phyloP scores from a whole-genome alignment of 1,284 basidiomycete species.

The Filobasidium uniguttulatum region DNA sequence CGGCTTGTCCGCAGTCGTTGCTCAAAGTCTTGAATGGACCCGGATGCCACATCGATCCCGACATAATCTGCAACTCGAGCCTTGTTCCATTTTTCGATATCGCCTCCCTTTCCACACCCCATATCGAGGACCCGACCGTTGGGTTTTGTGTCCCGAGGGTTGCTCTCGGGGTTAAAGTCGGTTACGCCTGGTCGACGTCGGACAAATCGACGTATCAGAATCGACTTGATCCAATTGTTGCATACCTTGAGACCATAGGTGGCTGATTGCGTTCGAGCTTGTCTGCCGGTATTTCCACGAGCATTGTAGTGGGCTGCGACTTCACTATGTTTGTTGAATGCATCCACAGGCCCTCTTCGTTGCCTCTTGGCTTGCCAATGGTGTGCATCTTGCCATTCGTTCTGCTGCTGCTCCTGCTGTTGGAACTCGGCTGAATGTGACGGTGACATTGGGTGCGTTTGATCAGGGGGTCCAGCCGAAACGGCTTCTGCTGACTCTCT shows the following conservation, averaged over 20 bases:
- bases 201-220: conserved; percentile 76
- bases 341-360: background rate
- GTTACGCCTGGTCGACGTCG: conserved; percentile 25
- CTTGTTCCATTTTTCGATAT: conserved; percentile 89
- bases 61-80: conserved; percentile 68
- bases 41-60: conserved; percentile 75
- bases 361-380: background rate
- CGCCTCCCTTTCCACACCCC: conserved; percentile 96
- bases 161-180: conserved; percentile 29
- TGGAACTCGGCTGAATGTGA: background rate
- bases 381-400: background rate
- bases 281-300: conserved; percentile 76
- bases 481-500: background rate
- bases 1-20: conserved; percentile 48
- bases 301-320: conserved; percentile 48
- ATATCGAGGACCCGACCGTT: conserved; percentile 77
- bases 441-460: background rate
- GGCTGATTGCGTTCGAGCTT: conserved; percentile 73
- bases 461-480: background rate
- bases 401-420: background rate
- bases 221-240: conserved; percentile 99
- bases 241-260: conserved; percentile 94
- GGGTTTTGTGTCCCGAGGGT: conserved; percentile 24
- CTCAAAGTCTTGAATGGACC: conserved; percentile 82
- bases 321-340: background rate